These are phyloP conservation scores for Paraphaeosphaeria minitans DNA, from an alignment of 2,329 filamentous ascomycete species.

Conservation along the genomic window DNA sequence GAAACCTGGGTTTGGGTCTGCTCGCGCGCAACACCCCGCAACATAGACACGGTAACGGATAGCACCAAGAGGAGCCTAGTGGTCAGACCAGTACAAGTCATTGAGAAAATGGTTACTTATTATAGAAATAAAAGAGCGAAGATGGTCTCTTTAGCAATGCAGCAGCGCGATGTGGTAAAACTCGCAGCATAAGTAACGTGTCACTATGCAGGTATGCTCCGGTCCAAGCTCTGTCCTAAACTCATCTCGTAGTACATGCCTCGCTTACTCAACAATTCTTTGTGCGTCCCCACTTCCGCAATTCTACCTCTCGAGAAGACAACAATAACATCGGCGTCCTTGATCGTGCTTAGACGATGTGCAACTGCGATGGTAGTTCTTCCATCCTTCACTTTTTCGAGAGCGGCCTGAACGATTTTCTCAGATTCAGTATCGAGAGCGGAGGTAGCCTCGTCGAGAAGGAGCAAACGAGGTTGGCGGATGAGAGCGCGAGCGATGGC, in stretches of 20 bases:
- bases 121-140: neutral
- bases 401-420: constrained; percentile 77
- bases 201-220: constrained; percentile 24
- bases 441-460: constrained; percentile 44
- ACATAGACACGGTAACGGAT: neutral
- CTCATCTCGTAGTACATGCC: constrained; percentile 54
- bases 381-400: constrained; percentile 81
- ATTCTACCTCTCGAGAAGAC: constrained; percentile 88
- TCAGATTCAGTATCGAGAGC: constrained; percentile 55
- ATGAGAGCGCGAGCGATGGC: constrained; percentile 91
- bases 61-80: neutral
- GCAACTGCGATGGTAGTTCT: constrained; percentile 94
- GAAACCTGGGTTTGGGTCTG: neutral
- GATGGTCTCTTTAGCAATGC: neutral
- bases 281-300: constrained; percentile 74
- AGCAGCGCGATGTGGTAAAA: neutral
- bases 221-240: constrained; percentile 49
- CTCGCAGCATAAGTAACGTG: neutral
- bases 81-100: neutral
- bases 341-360: constrained; percentile 88
- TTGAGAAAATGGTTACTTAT: neutral
- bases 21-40: neutral
- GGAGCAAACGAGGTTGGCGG: constrained; percentile 83
- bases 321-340: constrained; percentile 91
- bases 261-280: constrained; percentile 44